These are phyloP conservation scores for Quercus tomentella DNA, from an alignment of 331 rosid species.

Conservation along the genomic window DNA sequence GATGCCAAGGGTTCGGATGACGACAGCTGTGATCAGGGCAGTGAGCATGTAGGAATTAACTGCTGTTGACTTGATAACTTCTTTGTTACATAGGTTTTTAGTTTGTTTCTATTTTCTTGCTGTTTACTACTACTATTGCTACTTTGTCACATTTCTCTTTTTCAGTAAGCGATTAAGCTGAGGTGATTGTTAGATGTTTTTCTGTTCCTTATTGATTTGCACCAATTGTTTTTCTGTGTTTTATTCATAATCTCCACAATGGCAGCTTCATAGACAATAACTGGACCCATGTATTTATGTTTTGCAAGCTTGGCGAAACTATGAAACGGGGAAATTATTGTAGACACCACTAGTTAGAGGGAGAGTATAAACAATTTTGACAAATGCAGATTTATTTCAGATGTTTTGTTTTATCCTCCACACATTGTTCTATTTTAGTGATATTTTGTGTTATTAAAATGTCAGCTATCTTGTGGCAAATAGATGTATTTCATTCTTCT, in stretches of 20 bases:
- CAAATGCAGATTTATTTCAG: too few species aligned
- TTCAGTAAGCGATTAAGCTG: neutral
- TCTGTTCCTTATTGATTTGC: neutral
- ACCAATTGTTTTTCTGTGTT: neutral
- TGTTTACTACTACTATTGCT: neutral
- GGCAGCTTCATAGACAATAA: neutral
- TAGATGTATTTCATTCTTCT: neutral
- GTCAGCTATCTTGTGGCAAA: neutral
- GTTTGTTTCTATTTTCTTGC: neutral
- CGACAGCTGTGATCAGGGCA: constrained; percentile 43
- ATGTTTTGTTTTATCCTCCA: too few species aligned
- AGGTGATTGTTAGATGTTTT: neutral
- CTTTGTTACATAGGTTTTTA: neutral
- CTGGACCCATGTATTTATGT: neutral
- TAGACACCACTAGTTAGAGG: neutral
- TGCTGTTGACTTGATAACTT: neutral
- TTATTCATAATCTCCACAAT: neutral
- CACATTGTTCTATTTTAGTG: too few species aligned
- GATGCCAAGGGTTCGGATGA: constrained; percentile 68
- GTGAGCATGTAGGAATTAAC: constrained; percentile 42
- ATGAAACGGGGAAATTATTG: neutral
- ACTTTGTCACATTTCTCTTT: neutral
- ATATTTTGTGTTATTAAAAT: neutral
- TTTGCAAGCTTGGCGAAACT: neutral
- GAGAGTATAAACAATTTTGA: neutral